Evolutionary conservation across 2,329 filamentous ascomycete species (phyloP).

Genomic region (Ceratocystis albifundus): DNA sequence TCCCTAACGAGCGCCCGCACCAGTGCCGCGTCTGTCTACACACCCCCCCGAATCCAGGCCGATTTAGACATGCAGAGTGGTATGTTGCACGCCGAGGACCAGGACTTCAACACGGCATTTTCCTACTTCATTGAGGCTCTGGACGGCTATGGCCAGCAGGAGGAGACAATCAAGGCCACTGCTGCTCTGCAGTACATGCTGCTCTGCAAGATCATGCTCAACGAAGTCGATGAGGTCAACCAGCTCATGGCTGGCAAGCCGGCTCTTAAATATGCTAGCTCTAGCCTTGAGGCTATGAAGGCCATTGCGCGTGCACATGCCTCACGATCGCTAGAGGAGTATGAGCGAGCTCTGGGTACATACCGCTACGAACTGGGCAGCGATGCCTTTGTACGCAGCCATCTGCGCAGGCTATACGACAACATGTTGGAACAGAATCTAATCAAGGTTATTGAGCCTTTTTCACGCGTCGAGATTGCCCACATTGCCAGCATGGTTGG

Average conservation of each 20-base stretch:
- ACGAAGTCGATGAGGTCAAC: constrained; percentile 91
- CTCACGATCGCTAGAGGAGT: constrained; percentile 92
- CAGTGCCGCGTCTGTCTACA: constrained; percentile 88
- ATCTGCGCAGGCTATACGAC: constrained; percentile 90
- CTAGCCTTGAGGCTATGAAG: constrained; percentile 98
- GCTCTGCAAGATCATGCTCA: constrained; percentile 99
- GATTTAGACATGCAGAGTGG: constrained; percentile 98
- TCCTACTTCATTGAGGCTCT: constrained; percentile 99
- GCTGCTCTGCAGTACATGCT: constrained; percentile 98
- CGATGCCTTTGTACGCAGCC: constrained; percentile 93
- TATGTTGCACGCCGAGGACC: constrained; percentile 96
- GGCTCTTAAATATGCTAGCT: constrained; percentile 88
- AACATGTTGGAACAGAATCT: constrained; percentile 99
- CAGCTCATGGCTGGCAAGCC: constrained; percentile 91
- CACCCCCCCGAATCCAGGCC: constrained; percentile 85
- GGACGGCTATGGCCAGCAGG: constrained; percentile 89
- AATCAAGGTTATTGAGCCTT: constrained; percentile 98
- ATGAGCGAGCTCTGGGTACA: constrained; percentile 79
- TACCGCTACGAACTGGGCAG: constrained; percentile 90
- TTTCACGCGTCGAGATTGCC: constrained; percentile 89
- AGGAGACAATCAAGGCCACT: constrained; percentile 82
- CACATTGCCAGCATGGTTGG: constrained; percentile 98
- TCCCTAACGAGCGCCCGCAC: constrained; percentile 90
- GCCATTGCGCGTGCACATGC: constrained; percentile 90
- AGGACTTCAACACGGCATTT: constrained; percentile 97